phyloP scores from a whole-genome alignment of 768 basidiomycete species.

The Mycena latifolia region DNA sequence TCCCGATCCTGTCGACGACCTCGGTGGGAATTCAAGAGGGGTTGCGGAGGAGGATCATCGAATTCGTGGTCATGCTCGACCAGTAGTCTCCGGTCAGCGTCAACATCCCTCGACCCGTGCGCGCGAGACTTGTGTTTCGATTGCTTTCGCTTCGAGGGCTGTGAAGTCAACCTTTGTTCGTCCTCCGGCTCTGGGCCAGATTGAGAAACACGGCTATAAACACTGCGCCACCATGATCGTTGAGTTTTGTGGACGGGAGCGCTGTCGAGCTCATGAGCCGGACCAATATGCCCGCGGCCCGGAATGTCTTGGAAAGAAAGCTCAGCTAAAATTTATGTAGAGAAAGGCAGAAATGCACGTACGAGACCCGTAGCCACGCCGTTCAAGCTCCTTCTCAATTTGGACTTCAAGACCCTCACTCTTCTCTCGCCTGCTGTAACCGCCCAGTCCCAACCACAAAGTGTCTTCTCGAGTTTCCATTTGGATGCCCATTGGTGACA shows the following conservation, averaged over 20 bases:
- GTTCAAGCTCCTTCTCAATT: slow-evolving; percentile 65
- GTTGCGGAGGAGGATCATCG: slow-evolving; percentile 56
- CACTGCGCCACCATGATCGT: slow-evolving; percentile 69
- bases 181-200: slow-evolving; percentile 47
- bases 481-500: slow-evolving; percentile 14
- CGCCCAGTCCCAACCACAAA: slow-evolving; percentile 23
- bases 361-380: slow-evolving; percentile 59
- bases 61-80: slow-evolving; percentile 43
- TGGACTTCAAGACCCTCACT: slow-evolving; percentile 66
- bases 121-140: slow-evolving; percentile 24
- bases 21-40: slow-evolving; percentile 39
- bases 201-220: slow-evolving; percentile 66
- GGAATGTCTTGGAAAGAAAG: slow-evolving; percentile 35
- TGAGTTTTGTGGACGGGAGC: slow-evolving; percentile 43
- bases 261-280: slow-evolving; percentile 33
- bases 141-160: slow-evolving; percentile 31
- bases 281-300: slow-evolving; percentile 38
- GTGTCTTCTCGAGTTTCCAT: slow-evolving; percentile 1
- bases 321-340: background rate
- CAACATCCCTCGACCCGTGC: slow-evolving; percentile 33
- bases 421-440: slow-evolving; percentile 59
- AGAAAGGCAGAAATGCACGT: slow-evolving; percentile 25
- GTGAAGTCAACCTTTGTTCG: slow-evolving; percentile 29
- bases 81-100: slow-evolving; percentile 34
- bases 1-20: slow-evolving; percentile 25